Evolutionary conservation across 257 asterid genomes (phyloP).

Genomic region (Nicotiana obtusifolia): DNA sequence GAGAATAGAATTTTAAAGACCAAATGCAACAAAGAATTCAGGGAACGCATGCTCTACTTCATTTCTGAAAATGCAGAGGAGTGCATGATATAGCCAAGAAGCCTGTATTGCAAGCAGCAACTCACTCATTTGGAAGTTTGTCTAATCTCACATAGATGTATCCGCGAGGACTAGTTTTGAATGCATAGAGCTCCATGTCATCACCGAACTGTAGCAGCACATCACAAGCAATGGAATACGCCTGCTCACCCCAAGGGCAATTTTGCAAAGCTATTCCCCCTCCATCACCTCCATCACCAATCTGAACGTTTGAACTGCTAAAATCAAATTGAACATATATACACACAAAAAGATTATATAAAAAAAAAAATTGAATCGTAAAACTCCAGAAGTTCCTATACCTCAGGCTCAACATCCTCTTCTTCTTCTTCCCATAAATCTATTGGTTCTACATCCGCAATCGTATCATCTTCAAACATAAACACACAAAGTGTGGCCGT

Average conservation of each 20-base stretch:
- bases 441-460: conserved; percentile 68
- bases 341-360: neutral
- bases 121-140: conserved; percentile 70
- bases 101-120: neutral
- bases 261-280: conserved; percentile 72
- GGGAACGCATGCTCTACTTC: neutral
- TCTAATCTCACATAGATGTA: conserved; percentile 84
- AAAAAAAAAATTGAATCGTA: neutral
- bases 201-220: conserved; percentile 50
- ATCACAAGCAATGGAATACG: conserved; percentile 49
- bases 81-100: neutral
- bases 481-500: neutral
- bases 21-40: neutral
- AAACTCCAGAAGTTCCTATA: conserved; percentile 12
- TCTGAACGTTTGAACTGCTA: conserved; percentile 25
- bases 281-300: conserved; percentile 95
- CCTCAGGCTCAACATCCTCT: conserved; percentile 79
- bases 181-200: conserved; percentile 66
- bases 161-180: conserved; percentile 76
- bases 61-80: neutral
- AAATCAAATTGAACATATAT: neutral
- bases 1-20: neutral
- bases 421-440: conserved; percentile 95
- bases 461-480: conserved; percentile 33
- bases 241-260: conserved; percentile 83